Conservation (phyloP, 2,329 filamentous ascomycete genomes). For the Claviceps arundinis region DNA sequence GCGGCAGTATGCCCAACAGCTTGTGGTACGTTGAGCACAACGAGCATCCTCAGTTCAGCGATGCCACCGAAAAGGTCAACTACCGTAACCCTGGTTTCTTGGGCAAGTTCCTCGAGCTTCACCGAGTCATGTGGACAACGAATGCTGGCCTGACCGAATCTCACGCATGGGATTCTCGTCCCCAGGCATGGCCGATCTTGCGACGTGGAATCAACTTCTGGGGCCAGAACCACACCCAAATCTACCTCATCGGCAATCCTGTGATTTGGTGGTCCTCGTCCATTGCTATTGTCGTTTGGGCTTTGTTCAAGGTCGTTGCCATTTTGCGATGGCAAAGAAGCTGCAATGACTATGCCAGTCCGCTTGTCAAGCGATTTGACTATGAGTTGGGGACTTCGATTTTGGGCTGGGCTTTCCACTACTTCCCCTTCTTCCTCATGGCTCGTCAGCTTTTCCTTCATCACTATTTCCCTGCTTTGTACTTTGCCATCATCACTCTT, state of each 20-base stretch:
- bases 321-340: constrained; percentile 89
- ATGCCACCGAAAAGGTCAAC: constrained; percentile 82
- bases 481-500: constrained; percentile 82
- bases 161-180: constrained; percentile 95
- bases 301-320: constrained; percentile 75
- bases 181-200: constrained; percentile 83
- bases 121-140: constrained; percentile 97
- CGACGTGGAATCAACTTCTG: constrained; percentile 98
- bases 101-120: constrained; percentile 93
- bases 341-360: constrained; percentile 70
- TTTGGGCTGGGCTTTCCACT: constrained; percentile 92
- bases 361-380: constrained; percentile 90
- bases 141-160: constrained; percentile 94
- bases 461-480: constrained; percentile 94
- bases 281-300: constrained; percentile 61
- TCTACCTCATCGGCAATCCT: constrained; percentile 92
- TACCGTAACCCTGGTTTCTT: constrained; percentile 92
- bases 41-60: constrained; percentile 62
- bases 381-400: constrained; percentile 88
- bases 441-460: constrained; percentile 95
- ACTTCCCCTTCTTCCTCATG: constrained; percentile 98
- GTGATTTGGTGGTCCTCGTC: constrained; percentile 90
- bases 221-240: constrained; percentile 85
- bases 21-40: constrained; percentile 95
- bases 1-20: constrained; percentile 87